Conservation (phyloP, 1,139 yeast genomes). For the Yamadazyma jaroonii region DNA sequence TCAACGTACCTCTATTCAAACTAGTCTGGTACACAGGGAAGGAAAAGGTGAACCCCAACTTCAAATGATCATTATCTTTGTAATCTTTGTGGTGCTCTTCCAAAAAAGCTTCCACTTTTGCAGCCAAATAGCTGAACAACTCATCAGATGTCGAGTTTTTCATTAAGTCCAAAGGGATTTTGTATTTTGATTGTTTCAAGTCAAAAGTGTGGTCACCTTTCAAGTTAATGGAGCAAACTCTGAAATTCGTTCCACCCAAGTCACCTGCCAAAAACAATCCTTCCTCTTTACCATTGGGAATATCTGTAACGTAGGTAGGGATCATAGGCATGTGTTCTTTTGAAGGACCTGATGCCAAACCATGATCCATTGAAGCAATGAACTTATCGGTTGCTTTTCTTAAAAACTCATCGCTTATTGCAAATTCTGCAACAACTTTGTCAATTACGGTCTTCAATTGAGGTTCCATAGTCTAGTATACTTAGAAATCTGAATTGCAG, state of each 20-base stretch:
- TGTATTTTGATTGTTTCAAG: conserved; percentile 67
- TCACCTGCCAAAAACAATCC: conserved; percentile 83
- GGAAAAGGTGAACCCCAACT: conserved; percentile 87
- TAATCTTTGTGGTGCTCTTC: conserved; percentile 57
- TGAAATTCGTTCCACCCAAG: conserved; percentile 84
- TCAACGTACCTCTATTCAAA: conserved; percentile 68
- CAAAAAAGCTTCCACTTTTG: conserved; percentile 61
- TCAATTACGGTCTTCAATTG: conserved; percentile 37
- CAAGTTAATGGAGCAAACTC: conserved; percentile 81
- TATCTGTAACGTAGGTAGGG: conserved; percentile 75
- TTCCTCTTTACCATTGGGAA: conserved; percentile 78
- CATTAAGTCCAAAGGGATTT: conserved; percentile 74
- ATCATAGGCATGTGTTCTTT: conserved; percentile 76
- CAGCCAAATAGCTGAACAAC: conserved; percentile 73
- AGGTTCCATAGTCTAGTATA: conserved; percentile 20
- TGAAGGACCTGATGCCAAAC: conserved; percentile 44
- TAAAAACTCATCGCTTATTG: conserved; percentile 50
- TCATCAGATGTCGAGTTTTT: conserved; percentile 48
- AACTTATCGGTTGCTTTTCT: conserved; percentile 63
- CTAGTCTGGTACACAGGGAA: conserved; percentile 89
- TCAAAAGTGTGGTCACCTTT: conserved; percentile 78
- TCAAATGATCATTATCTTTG: conserved; percentile 34
- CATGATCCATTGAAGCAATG: conserved; percentile 58
- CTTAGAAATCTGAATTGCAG: too few relatives aligned
- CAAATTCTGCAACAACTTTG: conserved; percentile 53